phyloP scores from a whole-genome alignment of 305 asterid genomes.

The Solanum aculeatissimum region DNA sequence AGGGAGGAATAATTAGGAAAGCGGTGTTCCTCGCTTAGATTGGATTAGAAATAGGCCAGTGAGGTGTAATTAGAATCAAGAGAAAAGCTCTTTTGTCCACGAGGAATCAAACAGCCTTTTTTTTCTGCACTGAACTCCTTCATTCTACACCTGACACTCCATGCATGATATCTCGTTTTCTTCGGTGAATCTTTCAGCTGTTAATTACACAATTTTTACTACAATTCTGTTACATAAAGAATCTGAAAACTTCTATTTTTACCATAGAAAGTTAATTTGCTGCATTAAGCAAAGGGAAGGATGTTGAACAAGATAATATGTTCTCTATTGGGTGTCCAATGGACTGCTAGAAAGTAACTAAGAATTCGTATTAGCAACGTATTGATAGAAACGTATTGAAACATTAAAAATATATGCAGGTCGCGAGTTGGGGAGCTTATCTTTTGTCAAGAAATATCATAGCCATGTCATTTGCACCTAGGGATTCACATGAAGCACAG shows the following conservation, averaged over 20 bases:
- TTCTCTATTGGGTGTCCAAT: not conserved
- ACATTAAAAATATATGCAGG: slow-evolving; percentile 1
- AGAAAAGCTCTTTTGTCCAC: not conserved
- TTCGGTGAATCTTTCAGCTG: not conserved
- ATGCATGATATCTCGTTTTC: not conserved
- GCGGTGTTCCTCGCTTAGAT: not conserved
- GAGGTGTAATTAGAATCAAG: not conserved
- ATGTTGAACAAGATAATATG: not conserved
- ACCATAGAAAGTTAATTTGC: not conserved
- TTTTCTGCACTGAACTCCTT: not conserved
- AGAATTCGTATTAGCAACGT: not conserved
- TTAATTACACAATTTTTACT: not conserved
- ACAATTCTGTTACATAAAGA: not conserved
- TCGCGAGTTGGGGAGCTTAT: slow-evolving; percentile 29
- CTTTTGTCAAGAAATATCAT: slow-evolving; percentile 8
- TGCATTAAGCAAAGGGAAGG: not conserved
- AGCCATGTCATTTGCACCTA: slow-evolving; percentile 26
- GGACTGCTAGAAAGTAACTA: not conserved
- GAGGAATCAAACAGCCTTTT: not conserved
- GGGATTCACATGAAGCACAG: slow-evolving; percentile 30
- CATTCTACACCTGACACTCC: not conserved
- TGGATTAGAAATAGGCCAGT: not conserved
- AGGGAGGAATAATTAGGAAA: not conserved
- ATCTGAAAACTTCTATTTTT: not conserved
- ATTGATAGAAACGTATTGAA: not conserved